phyloP scores from a whole-genome alignment of 1,284 basidiomycete genomes.

The Athelia sp. region DNA sequence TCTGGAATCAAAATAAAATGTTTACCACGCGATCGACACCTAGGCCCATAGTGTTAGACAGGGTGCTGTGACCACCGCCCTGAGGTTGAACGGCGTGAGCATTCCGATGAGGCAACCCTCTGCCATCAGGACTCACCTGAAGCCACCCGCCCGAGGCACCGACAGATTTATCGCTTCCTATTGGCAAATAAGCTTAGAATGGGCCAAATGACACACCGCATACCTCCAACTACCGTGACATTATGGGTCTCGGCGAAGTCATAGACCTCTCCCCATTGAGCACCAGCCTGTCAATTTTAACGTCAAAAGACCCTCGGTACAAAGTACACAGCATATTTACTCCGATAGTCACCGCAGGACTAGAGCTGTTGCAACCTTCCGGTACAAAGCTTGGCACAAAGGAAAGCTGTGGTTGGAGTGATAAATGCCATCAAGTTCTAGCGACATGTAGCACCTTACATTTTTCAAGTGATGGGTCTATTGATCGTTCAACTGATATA shows the following conservation, averaged over 20 bases:
- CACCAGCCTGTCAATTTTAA: slow-evolving; percentile 15
- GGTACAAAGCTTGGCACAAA: slow-evolving; percentile 9
- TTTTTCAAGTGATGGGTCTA: slow-evolving; percentile 12
- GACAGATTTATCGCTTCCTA: slow-evolving; percentile 12
- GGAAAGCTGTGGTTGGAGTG: slow-evolving; percentile 5
- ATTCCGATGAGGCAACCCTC: not conserved
- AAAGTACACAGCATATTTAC: slow-evolving; percentile 7
- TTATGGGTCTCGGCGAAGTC: slow-evolving; percentile 23
- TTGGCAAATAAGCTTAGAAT: not conserved
- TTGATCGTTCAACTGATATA: not conserved
- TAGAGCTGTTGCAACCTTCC: slow-evolving; percentile 5
- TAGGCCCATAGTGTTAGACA: slow-evolving; percentile 24
- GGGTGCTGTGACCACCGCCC: slow-evolving; percentile 47
- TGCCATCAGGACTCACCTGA: slow-evolving; percentile 5
- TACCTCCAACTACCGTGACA: slow-evolving; percentile 23
- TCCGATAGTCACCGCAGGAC: slow-evolving; percentile 14
- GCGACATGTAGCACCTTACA: slow-evolving; percentile 2
- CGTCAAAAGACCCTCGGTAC: not conserved
- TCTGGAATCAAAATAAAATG: not conserved
- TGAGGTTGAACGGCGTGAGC: not conserved
- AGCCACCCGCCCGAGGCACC: slow-evolving; percentile 22
- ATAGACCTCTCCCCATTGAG: slow-evolving; percentile 18
- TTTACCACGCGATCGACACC: slow-evolving; percentile 31
- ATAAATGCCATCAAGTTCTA: not conserved
- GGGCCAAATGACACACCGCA: slow-evolving; percentile 6